A percentile compares a stretch with the other conserved stretches of the same genome.
phyloP scores from a whole-genome alignment of 2,329 filamentous ascomycete species.

The Colletotrichum aenigma region DNA sequence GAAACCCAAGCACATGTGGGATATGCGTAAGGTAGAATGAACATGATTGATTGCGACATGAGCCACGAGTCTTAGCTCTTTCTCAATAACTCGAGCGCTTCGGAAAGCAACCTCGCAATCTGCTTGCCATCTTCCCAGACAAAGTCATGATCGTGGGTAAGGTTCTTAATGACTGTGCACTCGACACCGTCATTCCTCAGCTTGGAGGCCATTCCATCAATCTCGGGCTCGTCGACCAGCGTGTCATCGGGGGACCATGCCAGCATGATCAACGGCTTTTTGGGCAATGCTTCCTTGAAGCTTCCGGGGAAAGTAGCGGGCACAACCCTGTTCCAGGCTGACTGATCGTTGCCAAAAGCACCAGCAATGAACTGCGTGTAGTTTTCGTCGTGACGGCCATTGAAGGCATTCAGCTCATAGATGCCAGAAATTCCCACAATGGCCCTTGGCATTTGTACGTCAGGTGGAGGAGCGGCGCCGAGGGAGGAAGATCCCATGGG shows the following conservation, averaged over 20 bases:
- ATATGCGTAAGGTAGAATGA: neutral
- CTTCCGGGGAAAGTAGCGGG: conserved; percentile 50
- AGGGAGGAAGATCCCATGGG: conserved; percentile 47
- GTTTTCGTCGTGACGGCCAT: conserved; percentile 44
- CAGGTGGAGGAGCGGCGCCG: conserved; percentile 21
- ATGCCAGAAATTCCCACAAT: conserved; percentile 70
- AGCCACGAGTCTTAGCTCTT: neutral
- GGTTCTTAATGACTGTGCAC: conserved; percentile 38
- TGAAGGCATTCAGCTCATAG: conserved; percentile 65
- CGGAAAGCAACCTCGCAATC: conserved; percentile 52
- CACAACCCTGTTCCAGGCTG: conserved; percentile 58
- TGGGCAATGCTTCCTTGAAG: conserved; percentile 45
- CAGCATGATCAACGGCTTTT: conserved; percentile 39
- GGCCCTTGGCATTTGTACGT: conserved; percentile 48
- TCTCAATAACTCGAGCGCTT: conserved; percentile 22
- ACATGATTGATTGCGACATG: neutral
- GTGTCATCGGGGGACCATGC: conserved; percentile 52
- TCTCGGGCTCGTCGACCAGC: conserved; percentile 61
- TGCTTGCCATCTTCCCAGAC: conserved; percentile 66
- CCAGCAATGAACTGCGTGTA: conserved; percentile 63
- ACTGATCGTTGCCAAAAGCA: conserved; percentile 62
- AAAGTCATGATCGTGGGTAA: conserved; percentile 66
- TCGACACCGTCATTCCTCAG: conserved; percentile 44
- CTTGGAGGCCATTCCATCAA: conserved; percentile 56
- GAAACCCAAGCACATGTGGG: neutral